Evolutionary conservation across 176 grass and related monocot species (phyloP).

Genomic region (Thinopyrum elongatum): DNA sequence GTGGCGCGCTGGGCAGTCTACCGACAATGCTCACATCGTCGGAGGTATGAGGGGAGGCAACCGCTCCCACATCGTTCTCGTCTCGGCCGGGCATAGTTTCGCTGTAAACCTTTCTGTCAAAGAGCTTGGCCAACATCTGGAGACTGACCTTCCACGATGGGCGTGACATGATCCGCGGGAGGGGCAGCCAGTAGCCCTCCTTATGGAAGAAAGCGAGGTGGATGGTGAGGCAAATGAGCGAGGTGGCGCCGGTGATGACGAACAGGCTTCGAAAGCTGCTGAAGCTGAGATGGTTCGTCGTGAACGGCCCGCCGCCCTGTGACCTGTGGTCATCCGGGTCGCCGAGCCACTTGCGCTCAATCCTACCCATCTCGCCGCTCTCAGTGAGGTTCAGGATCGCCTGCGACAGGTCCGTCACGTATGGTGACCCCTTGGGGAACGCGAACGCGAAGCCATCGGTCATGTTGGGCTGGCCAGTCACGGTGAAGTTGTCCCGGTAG

Average conservation of each 20-base stretch:
- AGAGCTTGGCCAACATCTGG: slow-evolving; percentile 3
- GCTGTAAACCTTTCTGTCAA: slow-evolving; percentile 21
- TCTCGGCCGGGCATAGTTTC: not conserved
- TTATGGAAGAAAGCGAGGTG: slow-evolving; percentile 33
- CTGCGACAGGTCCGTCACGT: slow-evolving; percentile 58
- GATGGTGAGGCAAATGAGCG: slow-evolving; percentile 25
- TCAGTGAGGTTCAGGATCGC: slow-evolving; percentile 74
- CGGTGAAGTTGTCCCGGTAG: slow-evolving; percentile 47
- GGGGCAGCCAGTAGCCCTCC: not conserved
- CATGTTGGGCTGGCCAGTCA: slow-evolving; percentile 32
- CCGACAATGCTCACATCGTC: not conserved
- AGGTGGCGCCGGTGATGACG: slow-evolving; percentile 62
- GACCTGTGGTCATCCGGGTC: not conserved
- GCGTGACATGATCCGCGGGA: not conserved
- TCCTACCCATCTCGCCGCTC: slow-evolving; percentile 35
- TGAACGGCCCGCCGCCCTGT: slow-evolving; percentile 10
- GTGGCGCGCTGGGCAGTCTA: not conserved
- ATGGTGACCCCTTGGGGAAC: slow-evolving; percentile 56
- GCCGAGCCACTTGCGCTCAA: slow-evolving; percentile 70
- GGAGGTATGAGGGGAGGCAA: not conserved
- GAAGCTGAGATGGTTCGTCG: slow-evolving; percentile 45
- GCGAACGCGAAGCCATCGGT: slow-evolving; percentile 73
- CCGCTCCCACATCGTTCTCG: not conserved
- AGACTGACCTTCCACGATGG: not conserved
- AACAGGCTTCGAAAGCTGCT: slow-evolving; percentile 79